phyloP scores from a whole-genome alignment of 441 rosid species.

The Pelargonium cotyledonis region DNA sequence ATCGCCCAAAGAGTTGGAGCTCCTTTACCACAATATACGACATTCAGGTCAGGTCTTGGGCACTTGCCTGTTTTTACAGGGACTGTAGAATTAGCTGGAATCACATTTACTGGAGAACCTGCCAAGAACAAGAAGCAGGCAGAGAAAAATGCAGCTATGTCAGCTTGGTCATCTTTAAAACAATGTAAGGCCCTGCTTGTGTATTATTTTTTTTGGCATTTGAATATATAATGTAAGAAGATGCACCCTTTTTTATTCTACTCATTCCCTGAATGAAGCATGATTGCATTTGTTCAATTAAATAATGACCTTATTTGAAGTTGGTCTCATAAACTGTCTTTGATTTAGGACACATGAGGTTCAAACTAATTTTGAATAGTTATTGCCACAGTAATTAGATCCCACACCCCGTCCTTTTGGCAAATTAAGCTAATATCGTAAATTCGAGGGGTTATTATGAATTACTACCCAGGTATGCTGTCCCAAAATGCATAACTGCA shows the following conservation, averaged over 20 bases:
- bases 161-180: constrained; percentile 91
- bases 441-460: too few species aligned
- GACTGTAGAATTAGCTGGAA: constrained; percentile 78
- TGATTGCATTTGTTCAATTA: neutral
- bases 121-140: constrained; percentile 98
- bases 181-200: constrained; percentile 52
- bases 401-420: neutral
- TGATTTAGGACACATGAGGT: neutral
- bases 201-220: neutral
- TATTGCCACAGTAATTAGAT: neutral
- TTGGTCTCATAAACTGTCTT: neutral
- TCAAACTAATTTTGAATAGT: neutral
- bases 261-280: neutral
- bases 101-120: constrained; percentile 74
- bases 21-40: constrained; percentile 75
- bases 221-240: neutral
- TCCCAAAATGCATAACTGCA: too few species aligned
- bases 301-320: neutral
- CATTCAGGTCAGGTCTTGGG: constrained; percentile 88
- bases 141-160: constrained; percentile 97
- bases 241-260: neutral
- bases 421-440: neutral
- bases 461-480: too few species aligned
- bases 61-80: constrained; percentile 95
- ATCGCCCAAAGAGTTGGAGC: constrained; percentile 94